Percentiles rank a stretch among this genome's conserved stretches.
Evolutionary conservation across 257 asterid species (phyloP).

Genomic region (Nicotiana attenuata): DNA sequence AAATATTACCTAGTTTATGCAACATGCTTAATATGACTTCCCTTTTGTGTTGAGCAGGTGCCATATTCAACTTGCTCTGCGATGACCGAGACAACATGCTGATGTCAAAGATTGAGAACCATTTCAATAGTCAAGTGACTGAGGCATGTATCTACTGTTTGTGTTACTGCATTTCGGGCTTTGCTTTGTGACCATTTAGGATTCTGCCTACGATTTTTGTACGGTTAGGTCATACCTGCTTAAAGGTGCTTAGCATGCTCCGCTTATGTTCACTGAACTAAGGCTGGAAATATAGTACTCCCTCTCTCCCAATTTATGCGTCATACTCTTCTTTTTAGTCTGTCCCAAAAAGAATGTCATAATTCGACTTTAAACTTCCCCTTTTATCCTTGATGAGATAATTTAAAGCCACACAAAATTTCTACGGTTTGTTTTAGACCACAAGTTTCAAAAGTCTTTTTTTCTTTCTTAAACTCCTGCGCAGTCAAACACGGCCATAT

Average conservation of each 20-base stretch:
- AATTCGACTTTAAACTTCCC: no score
- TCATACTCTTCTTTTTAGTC: no score
- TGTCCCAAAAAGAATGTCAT: no score
- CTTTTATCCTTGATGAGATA: no score
- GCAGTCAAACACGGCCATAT: no score
- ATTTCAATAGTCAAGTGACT: conserved; percentile 37
- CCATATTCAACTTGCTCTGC: conserved; percentile 45
- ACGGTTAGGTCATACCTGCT: background rate
- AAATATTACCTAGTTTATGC: background rate
- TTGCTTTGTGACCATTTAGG: background rate
- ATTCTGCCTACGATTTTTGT: background rate
- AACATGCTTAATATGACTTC: conserved; percentile 1
- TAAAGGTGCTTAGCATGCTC: background rate
- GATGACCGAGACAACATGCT: conserved; percentile 25
- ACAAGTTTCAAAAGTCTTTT: no score
- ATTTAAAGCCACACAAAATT: no score
- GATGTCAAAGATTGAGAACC: conserved; percentile 52
- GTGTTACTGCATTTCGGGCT: background rate
- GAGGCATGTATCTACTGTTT: conserved; percentile 36
- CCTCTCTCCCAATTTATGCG: no score
- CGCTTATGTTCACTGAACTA: background rate
- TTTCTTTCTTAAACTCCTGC: no score
- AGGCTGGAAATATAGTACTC: background rate
- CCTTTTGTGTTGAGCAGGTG: conserved; percentile 32
- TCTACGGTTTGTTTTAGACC: no score